These are phyloP conservation scores for Clathrospora elynae DNA, from an alignment of 2,329 filamentous ascomycete species.

Conservation along the genomic window DNA sequence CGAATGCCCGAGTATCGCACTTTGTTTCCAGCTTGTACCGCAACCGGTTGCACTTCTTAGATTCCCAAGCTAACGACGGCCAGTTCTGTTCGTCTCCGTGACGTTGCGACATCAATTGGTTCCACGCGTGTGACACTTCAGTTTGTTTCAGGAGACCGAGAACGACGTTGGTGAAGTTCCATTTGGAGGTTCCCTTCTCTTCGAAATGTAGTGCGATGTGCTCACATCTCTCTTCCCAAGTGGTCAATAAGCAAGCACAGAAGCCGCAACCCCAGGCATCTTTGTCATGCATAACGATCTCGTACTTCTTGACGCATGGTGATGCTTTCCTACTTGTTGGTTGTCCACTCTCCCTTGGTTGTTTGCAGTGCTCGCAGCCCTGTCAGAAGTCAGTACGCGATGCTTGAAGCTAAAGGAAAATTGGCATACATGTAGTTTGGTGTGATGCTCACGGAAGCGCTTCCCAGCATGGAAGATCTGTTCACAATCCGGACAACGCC, in stretches of 20 bases:
- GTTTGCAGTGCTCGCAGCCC: constrained; percentile 67
- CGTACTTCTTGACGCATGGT: constrained; percentile 47
- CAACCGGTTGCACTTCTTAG: constrained; percentile 66
- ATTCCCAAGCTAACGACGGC: constrained; percentile 62
- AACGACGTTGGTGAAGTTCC: constrained; percentile 71
- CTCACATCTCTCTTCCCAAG: constrained; percentile 69
- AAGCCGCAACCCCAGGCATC: constrained; percentile 73
- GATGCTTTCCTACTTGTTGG: constrained; percentile 61
- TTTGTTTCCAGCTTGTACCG: constrained; percentile 70
- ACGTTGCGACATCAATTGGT: constrained; percentile 58
- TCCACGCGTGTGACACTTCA: constrained; percentile 66
- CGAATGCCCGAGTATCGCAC: constrained; percentile 58
- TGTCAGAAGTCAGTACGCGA: constrained; percentile 24
- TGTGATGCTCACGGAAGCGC: constrained; percentile 71
- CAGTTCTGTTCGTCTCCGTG: constrained; percentile 60
- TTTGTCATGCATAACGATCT: constrained; percentile 61
- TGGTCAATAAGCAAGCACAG: constrained; percentile 66
- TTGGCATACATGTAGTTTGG: constrained; percentile 63
- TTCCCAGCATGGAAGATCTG: constrained; percentile 71
- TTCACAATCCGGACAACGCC: constrained; percentile 70
- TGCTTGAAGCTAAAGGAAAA: neutral
- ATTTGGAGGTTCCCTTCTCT: constrained; percentile 64
- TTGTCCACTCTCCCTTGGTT: constrained; percentile 60
- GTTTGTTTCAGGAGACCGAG: constrained; percentile 71
- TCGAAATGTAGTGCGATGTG: constrained; percentile 72